Evolutionary conservation across 768 basidiomycete species (phyloP).

Genomic region (Fistulinella prunicolor): DNA sequence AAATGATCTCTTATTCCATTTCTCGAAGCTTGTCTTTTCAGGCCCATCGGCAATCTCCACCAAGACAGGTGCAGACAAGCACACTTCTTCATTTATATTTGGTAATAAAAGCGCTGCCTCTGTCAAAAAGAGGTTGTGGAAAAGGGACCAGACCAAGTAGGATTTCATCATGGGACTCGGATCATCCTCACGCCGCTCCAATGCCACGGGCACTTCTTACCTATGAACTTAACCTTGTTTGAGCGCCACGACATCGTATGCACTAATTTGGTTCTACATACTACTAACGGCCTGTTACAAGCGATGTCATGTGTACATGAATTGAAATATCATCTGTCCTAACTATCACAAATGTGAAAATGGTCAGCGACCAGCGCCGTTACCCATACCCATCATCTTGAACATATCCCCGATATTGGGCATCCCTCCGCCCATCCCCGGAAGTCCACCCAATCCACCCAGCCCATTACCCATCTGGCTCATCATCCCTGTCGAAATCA

Average conservation of each 20-base stretch:
- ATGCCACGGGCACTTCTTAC: constrained; percentile 5
- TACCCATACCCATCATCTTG: constrained; percentile 87
- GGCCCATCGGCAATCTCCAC: constrained; percentile 55
- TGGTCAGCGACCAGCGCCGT: constrained; percentile 34
- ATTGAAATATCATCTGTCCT: constrained; percentile 3
- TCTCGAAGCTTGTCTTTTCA: constrained; percentile 56
- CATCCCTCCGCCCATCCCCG: constrained; percentile 59
- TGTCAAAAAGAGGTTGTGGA: constrained; percentile 57
- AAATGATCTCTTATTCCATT: constrained; percentile 11
- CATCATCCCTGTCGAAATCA: constrained; percentile 69
- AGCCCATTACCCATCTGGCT: constrained; percentile 69
- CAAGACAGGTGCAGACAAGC: constrained; percentile 80
- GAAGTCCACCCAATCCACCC: constrained; percentile 49
- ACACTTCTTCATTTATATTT: constrained; percentile 76
- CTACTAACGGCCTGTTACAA: no score
- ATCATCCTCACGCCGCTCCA: constrained; percentile 13
- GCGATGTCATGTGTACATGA: constrained; percentile 17
- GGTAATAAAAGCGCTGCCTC: constrained; percentile 70
- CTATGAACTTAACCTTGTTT: constrained; percentile 32
- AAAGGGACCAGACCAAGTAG: constrained; percentile 36
- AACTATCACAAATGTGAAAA: constrained; percentile 5
- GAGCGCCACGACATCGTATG: constrained; percentile 3
- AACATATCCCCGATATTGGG: constrained; percentile 75
- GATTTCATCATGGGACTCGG: constrained; percentile 16
- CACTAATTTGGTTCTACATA: not conserved